These are phyloP conservation scores for Exophiala spinifera DNA, from an alignment of 2,329 filamentous ascomycete species.

Conservation along the genomic window DNA sequence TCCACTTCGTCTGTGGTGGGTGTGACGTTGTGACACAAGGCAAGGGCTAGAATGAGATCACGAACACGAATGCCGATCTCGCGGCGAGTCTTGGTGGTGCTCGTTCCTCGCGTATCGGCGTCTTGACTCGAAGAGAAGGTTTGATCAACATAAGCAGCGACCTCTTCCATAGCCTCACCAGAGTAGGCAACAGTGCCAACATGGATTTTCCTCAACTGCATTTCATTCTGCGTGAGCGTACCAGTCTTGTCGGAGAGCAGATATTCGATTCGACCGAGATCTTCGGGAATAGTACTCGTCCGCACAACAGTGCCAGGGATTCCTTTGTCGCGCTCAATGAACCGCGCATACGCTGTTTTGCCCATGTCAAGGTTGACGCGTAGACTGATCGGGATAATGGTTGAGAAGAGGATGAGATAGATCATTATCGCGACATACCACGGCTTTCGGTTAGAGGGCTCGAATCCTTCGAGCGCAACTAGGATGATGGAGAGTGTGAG, in stretches of 20 bases:
- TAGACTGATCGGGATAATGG: constrained; percentile 94
- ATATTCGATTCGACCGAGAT: constrained; percentile 93
- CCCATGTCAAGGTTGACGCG: constrained; percentile 96
- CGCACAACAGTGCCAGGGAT: constrained; percentile 91
- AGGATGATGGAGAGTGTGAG: constrained; percentile 81
- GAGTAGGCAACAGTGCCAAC: constrained; percentile 97
- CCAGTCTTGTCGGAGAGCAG: constrained; percentile 95
- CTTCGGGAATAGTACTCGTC: constrained; percentile 96
- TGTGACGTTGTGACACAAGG: constrained; percentile 95
- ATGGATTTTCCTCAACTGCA: constrained; percentile 99
- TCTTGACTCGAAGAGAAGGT: constrained; percentile 60
- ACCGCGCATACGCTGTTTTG: constrained; percentile 92
- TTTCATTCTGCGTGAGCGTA: constrained; percentile 96
- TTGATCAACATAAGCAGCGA: constrained; percentile 78
- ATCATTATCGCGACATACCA: constrained; percentile 99
- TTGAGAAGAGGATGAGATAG: constrained; percentile 98
- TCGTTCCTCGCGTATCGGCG: constrained; percentile 18
- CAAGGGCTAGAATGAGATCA: constrained; percentile 87
- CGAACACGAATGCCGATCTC: constrained; percentile 92
- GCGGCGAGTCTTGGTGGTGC: constrained; percentile 75
- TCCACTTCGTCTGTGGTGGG: constrained; percentile 82
- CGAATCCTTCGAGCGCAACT: constrained; percentile 81
- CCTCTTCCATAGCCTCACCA: constrained; percentile 98
- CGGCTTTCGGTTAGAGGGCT: constrained; percentile 48
- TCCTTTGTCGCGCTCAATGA: constrained; percentile 86